These are phyloP conservation scores for Aureoboletus auriporus DNA, from an alignment of 768 basidiomycete species.

Conservation along the genomic window DNA sequence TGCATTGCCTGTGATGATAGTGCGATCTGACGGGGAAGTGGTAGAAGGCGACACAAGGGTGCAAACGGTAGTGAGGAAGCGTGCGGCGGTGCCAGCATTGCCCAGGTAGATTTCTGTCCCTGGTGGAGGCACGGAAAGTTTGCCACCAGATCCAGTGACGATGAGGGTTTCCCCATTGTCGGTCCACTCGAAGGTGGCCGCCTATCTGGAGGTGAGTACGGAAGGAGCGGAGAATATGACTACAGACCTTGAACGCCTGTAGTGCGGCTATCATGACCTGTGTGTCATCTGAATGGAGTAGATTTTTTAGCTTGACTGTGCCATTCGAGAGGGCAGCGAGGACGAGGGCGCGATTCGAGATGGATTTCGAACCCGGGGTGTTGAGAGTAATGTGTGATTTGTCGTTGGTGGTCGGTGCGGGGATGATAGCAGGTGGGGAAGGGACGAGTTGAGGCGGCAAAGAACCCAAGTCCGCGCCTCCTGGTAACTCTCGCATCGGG, in stretches of 20 bases:
- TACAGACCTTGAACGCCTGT: conserved; percentile 70
- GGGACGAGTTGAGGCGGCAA: conserved; percentile 20
- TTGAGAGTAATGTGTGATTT: conserved; percentile 56
- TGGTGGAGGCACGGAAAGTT: conserved; percentile 67
- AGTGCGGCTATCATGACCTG: conserved; percentile 99
- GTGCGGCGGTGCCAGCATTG: conserved; percentile 96
- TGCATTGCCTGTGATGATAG: conserved; percentile 93
- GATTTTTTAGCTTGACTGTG: conserved; percentile 81
- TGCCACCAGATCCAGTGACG: conserved; percentile 82
- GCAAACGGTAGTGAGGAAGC: conserved; percentile 96
- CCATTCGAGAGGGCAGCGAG: conserved; percentile 90
- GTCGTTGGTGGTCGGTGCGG: background rate
- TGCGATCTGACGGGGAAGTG: conserved; percentile 39
- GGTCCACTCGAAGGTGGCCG: conserved; percentile 91
- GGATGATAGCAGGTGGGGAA: background rate
- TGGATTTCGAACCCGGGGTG: conserved; percentile 94
- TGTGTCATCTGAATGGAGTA: conserved; percentile 96
- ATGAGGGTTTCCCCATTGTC: conserved; percentile 95
- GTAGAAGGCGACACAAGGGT: conserved; percentile 64
- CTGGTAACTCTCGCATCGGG: conserved; percentile 25
- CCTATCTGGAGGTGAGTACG: conserved; percentile 40
- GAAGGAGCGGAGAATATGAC: background rate
- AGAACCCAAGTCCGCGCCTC: conserved; percentile 7
- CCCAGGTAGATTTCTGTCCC: conserved; percentile 92
- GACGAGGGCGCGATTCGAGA: conserved; percentile 91